Conservation (phyloP, 2,329 filamentous ascomycete species). For the Pseudogymnoascus sp. region DNA sequence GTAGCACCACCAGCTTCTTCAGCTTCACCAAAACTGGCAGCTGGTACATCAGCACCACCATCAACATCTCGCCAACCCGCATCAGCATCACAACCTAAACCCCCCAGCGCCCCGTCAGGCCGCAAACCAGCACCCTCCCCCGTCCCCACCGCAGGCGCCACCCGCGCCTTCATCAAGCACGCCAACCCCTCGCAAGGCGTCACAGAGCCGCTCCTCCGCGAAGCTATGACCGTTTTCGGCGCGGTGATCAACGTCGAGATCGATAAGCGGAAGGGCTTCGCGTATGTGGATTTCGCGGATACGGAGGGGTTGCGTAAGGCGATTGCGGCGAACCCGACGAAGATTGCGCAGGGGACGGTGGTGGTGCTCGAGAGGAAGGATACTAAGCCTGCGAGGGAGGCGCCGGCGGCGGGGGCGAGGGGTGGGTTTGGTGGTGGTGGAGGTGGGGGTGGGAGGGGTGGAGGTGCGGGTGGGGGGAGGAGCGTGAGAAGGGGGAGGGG, state of each 20-base stretch:
- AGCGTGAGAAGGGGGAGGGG: slow-evolving; percentile 8
- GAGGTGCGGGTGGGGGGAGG: slow-evolving; percentile 10
- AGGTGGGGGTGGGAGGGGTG: neutral
- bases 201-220: slow-evolving; percentile 69
- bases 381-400: slow-evolving; percentile 19
- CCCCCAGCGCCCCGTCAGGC: slow-evolving; percentile 17
- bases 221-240: slow-evolving; percentile 67
- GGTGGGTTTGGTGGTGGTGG: slow-evolving; percentile 13
- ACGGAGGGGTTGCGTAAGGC: slow-evolving; percentile 66
- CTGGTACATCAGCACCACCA: slow-evolving; percentile 25
- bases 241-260: slow-evolving; percentile 75
- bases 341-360: slow-evolving; percentile 76
- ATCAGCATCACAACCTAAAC: slow-evolving; percentile 17
- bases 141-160: slow-evolving; percentile 38
- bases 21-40: slow-evolving; percentile 19
- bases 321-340: slow-evolving; percentile 69
- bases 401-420: slow-evolving; percentile 14
- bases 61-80: slow-evolving; percentile 21
- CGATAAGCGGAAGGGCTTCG: slow-evolving; percentile 89
- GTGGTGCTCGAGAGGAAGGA: slow-evolving; percentile 80
- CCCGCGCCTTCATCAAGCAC: slow-evolving; percentile 70
- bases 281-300: slow-evolving; percentile 81
- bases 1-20: slow-evolving; percentile 22
- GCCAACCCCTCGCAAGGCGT: slow-evolving; percentile 86
- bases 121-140: slow-evolving; percentile 24